Percentiles rank a stretch among this genome's conserved stretches.
phyloP scores from a whole-genome alignment of 2,329 filamentous ascomycete species.

The Penicillium sp. region DNA sequence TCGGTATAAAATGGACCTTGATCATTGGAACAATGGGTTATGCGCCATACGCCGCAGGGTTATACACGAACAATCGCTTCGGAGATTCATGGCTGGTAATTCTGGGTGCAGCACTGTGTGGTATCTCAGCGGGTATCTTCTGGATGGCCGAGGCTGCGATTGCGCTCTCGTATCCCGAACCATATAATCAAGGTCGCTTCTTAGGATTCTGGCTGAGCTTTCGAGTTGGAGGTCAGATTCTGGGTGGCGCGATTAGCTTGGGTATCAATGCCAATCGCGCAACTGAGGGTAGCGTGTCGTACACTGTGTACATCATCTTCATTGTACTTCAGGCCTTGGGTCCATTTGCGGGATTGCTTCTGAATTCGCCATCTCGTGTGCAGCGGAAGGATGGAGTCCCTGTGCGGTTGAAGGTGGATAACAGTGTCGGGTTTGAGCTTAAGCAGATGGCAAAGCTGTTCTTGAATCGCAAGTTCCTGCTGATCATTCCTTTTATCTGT shows the following conservation, averaged over 20 bases:
- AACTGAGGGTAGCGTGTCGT: slow-evolving; percentile 65
- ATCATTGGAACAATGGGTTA: slow-evolving; percentile 73
- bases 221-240: slow-evolving; percentile 64
- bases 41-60: slow-evolving; percentile 67
- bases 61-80: slow-evolving; percentile 72
- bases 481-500: slow-evolving; percentile 67
- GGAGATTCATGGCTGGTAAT: slow-evolving; percentile 69
- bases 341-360: slow-evolving; percentile 63
- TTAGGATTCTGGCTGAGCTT: slow-evolving; percentile 69
- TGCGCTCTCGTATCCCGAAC: slow-evolving; percentile 70
- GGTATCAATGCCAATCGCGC: slow-evolving; percentile 62
- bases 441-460: slow-evolving; percentile 61
- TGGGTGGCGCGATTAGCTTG: slow-evolving; percentile 71
- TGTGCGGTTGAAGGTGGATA: slow-evolving; percentile 60
- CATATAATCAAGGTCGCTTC: slow-evolving; percentile 64
- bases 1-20: slow-evolving; percentile 70
- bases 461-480: slow-evolving; percentile 60
- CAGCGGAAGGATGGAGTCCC: slow-evolving; percentile 65
- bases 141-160: slow-evolving; percentile 77
- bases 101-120: slow-evolving; percentile 67
- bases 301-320: slow-evolving; percentile 68
- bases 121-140: slow-evolving; percentile 70
- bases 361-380: slow-evolving; percentile 63
- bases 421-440: slow-evolving; percentile 60
- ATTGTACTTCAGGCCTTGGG: slow-evolving; percentile 68